Conservation (phyloP, 1,284 basidiomycete genomes). For the Microbotryum saponariae region DNA sequence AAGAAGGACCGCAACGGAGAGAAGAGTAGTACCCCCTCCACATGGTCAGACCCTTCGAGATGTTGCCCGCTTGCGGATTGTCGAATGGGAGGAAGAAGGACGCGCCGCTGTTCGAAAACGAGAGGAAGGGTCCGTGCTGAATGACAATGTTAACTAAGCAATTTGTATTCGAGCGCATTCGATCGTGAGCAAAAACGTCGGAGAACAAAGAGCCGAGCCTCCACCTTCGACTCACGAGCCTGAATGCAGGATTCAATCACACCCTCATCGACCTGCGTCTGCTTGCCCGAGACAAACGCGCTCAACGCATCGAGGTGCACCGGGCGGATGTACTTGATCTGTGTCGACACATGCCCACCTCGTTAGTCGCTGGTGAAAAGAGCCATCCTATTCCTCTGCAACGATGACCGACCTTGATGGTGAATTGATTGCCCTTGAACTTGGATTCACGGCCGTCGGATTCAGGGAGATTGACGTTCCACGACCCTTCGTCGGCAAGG, state of each 20-base stretch:
- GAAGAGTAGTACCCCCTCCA: constrained; percentile 15
- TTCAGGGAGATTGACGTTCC: constrained; percentile 9
- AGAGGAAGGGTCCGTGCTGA: constrained; percentile 9
- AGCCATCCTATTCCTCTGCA: too few relatives aligned
- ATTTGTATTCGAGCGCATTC: background rate
- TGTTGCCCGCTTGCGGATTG: background rate
- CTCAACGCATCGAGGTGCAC: constrained; percentile 3
- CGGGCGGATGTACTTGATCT: constrained; percentile 4
- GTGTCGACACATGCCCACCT: background rate
- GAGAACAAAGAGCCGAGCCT: too few relatives aligned
- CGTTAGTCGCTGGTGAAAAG: background rate
- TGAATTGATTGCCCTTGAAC: too few relatives aligned
- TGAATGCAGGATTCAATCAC: constrained; percentile 4
- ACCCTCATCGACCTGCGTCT: background rate
- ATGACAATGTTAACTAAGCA: constrained; percentile 10
- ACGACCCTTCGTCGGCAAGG: constrained; percentile 10
- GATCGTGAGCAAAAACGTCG: too few relatives aligned
- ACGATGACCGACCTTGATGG: too few relatives aligned
- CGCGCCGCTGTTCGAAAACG: background rate
- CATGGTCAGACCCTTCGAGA: constrained; percentile 9
- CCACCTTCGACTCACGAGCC: background rate
- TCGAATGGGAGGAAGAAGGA: constrained; percentile 19
- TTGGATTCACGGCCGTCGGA: constrained; percentile 3
- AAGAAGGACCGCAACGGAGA: constrained; percentile 1
- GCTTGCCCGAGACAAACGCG: background rate